Evolutionary conservation across 176 grass and related monocot species (phyloP).

Genomic region (Ensete glaucum): DNA sequence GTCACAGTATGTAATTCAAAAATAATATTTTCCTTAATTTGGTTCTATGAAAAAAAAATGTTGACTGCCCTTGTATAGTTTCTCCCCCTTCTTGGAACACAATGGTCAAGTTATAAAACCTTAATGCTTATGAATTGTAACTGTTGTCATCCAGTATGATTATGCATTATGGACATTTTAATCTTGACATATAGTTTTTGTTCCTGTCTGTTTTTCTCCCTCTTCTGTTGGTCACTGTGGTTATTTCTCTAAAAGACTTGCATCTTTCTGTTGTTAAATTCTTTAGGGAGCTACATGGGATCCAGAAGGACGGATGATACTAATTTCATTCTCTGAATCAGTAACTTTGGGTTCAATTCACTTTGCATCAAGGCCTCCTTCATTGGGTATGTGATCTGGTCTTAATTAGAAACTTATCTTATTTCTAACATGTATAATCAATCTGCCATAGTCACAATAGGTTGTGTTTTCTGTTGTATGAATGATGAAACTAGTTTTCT

Average conservation of each 20-base stretch:
- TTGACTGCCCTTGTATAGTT: neutral
- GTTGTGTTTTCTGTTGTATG: neutral
- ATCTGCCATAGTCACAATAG: neutral
- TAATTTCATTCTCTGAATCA: slow-evolving; percentile 82
- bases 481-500: neutral
- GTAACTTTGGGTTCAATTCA: slow-evolving; percentile 79
- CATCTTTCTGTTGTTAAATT: slow-evolving; percentile 21
- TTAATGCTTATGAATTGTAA: neutral
- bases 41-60: neutral
- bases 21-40: neutral
- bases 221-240: neutral
- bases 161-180: neutral
- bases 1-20: slow-evolving; percentile 53
- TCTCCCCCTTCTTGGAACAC: neutral
- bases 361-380: slow-evolving; percentile 79
- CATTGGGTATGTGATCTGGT: slow-evolving; percentile 48
- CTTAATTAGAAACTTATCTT: neutral
- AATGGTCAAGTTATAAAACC: neutral
- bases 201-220: neutral
- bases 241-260: neutral
- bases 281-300: slow-evolving; percentile 80
- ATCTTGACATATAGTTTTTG: neutral
- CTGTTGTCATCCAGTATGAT: neutral
- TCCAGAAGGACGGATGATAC: slow-evolving; percentile 63
- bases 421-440: neutral